These are phyloP conservation scores for Exophiala aquamarina DNA, from an alignment of 2,329 filamentous ascomycete genomes.

Conservation along the genomic window DNA sequence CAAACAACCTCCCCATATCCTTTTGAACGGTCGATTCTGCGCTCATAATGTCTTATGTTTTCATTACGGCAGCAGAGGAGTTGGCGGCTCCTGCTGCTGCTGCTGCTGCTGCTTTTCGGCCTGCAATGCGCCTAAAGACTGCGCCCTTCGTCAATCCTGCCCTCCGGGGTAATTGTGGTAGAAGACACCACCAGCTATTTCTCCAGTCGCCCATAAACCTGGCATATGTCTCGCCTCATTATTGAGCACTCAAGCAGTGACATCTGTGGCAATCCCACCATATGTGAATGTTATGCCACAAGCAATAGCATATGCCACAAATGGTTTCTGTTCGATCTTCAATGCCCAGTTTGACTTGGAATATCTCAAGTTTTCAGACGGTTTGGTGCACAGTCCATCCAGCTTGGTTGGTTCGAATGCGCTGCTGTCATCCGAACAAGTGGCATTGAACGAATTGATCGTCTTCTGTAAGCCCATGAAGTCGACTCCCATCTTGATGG, in stretches of 20 bases:
- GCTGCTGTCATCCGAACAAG: constrained; percentile 38
- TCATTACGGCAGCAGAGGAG: no score
- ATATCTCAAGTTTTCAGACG: constrained; percentile 49
- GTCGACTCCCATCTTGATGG: constrained; percentile 46
- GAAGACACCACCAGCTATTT: constrained; percentile 66
- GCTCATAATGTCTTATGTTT: no score
- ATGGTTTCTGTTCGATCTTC: constrained; percentile 56
- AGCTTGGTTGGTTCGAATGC: constrained; percentile 60
- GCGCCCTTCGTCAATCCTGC: constrained; percentile 61
- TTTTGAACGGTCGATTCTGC: no score
- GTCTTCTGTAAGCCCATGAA: constrained; percentile 40
- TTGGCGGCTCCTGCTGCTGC: no score
- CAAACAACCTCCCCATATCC: no score
- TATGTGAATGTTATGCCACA: constrained; percentile 70
- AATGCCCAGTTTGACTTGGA: constrained; percentile 67
- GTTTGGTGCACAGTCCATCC: constrained; percentile 63
- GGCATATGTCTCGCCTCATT: constrained; percentile 26
- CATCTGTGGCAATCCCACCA: constrained; percentile 42
- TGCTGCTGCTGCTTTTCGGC: constrained; percentile 35
- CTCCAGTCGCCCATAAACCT: constrained; percentile 60
- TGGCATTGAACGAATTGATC: constrained; percentile 9
- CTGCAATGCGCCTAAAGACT: constrained; percentile 52
- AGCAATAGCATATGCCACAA: constrained; percentile 62
- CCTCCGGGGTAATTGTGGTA: constrained; percentile 63
- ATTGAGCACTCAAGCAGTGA: constrained; percentile 13